phyloP scores from a whole-genome alignment of 306 rosid species.

The Quercus suber region DNA sequence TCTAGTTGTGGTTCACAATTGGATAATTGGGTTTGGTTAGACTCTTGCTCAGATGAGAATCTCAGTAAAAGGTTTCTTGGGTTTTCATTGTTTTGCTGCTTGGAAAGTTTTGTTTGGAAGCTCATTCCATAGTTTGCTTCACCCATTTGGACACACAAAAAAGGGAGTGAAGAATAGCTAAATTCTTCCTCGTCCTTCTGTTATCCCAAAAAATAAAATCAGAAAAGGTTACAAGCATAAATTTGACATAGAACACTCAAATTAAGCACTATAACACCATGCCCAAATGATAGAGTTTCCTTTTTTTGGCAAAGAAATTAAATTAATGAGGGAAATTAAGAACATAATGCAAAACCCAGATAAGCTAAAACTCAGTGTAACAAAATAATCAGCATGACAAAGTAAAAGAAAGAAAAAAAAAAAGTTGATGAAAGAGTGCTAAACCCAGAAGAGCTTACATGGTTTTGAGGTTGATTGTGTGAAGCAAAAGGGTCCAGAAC shows the following conservation, averaged over 20 bases:
- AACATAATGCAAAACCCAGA: not conserved
- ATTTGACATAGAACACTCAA: not conserved
- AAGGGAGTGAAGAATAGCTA: not conserved
- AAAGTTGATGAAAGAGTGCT: not conserved
- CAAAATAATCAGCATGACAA: not conserved
- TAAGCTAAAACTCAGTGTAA: not conserved
- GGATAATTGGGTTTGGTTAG: not conserved
- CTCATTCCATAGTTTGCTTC: not conserved
- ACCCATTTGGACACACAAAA: constrained; percentile 5
- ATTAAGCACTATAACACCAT: not conserved
- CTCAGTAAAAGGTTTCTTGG: constrained; percentile 7
- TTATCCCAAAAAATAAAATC: not conserved
- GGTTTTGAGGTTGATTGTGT: not conserved
- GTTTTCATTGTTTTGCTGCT: constrained; percentile 7
- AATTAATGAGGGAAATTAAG: not conserved
- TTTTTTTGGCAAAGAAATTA: not conserved
- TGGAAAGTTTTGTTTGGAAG: not conserved
- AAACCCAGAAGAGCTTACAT: constrained; percentile 19
- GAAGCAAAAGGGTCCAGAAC: not conserved
- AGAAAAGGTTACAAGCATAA: not conserved
- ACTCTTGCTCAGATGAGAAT: not conserved
- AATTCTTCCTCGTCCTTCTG: not conserved
- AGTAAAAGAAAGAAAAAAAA: not conserved
- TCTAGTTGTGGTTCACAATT: constrained; percentile 17
- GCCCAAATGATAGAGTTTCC: not conserved